These are phyloP conservation scores for Collybiopsis confluens DNA, from an alignment of 768 basidiomycete genomes.

Conservation along the genomic window DNA sequence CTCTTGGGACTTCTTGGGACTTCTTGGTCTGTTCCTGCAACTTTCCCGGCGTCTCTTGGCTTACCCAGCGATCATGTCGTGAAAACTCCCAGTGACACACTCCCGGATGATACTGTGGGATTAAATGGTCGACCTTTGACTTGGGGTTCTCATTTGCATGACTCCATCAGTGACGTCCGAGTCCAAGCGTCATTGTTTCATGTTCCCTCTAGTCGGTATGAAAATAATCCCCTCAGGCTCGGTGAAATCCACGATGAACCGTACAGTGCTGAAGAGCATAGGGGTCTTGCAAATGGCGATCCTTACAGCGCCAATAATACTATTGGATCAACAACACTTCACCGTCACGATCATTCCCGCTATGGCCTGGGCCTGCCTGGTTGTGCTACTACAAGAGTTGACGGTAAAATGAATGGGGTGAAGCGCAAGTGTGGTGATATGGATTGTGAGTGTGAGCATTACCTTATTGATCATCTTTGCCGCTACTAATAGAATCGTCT, in stretches of 20 bases:
- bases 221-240: constrained; percentile 51
- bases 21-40: constrained; percentile 80
- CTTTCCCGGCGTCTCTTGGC: constrained; percentile 68
- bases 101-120: constrained; percentile 54
- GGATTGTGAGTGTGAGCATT: constrained; percentile 70
- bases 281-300: constrained; percentile 46
- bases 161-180: constrained; percentile 54
- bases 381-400: constrained; percentile 45
- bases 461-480: neutral
- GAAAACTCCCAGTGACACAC: constrained; percentile 69
- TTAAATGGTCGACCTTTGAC: constrained; percentile 61
- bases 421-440: constrained; percentile 94
- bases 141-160: constrained; percentile 40
- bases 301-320: constrained; percentile 40
- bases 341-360: constrained; percentile 73
- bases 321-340: constrained; percentile 67
- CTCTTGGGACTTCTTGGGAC: constrained; percentile 58
- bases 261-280: constrained; percentile 55
- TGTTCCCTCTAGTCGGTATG: constrained; percentile 54
- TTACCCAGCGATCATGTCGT: constrained; percentile 48
- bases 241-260: constrained; percentile 54
- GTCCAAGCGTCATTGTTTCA: constrained; percentile 72
- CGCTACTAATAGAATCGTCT: too few species aligned
- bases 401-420: constrained; percentile 85
- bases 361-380: constrained; percentile 65